Evolutionary conservation across 305 asterid genomes (phyloP).

Genomic region (Fraxinus ornus): DNA sequence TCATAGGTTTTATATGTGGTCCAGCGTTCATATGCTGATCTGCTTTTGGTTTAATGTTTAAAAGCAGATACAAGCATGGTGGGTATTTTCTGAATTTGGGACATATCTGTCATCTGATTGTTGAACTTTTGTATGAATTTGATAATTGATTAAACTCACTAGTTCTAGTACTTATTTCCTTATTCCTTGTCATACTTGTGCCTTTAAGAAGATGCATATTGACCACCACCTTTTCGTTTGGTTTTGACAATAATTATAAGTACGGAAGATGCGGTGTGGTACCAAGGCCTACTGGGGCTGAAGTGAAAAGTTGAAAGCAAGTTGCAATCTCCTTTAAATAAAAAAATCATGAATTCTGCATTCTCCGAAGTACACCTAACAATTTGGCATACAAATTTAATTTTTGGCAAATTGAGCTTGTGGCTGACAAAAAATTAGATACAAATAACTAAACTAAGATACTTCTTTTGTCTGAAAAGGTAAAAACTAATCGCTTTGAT

Average conservation of each 20-base stretch:
- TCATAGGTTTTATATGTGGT: neutral
- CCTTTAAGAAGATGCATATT: conserved; percentile 2
- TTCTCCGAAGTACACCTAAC: neutral
- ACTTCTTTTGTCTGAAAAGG: neutral
- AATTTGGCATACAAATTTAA: neutral
- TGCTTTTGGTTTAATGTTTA: neutral
- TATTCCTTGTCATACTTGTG: neutral
- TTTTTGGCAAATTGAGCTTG: neutral
- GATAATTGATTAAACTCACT: conserved; percentile 3
- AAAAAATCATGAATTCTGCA: neutral
- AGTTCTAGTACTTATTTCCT: neutral
- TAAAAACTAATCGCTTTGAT: neutral
- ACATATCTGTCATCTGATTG: neutral
- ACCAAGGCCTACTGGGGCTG: neutral
- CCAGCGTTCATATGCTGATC: neutral
- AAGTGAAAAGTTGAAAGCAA: neutral
- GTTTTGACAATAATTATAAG: neutral
- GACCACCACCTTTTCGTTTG: neutral
- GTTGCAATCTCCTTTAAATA: neutral
- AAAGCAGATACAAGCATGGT: neutral
- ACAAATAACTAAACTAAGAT: neutral
- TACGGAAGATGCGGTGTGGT: neutral
- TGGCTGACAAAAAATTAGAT: neutral
- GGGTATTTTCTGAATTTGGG: neutral
- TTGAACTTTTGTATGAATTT: neutral